Percentiles rank a stretch among this genome's conserved stretches.
Conservation (phyloP, 495 filamentous ascomycete species). For the Neurospora sp. region DNA sequence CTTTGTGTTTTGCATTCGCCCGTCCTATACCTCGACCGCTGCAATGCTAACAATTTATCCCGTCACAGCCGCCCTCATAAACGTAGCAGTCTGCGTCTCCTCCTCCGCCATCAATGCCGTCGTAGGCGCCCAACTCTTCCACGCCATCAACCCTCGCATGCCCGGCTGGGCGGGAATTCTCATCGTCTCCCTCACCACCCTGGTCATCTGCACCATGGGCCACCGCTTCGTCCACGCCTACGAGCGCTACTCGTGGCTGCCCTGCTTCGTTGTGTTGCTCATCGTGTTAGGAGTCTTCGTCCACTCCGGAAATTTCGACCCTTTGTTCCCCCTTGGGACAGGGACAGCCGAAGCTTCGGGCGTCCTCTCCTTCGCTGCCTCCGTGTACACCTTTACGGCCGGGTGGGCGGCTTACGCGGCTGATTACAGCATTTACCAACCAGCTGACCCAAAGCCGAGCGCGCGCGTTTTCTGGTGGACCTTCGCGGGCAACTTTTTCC, state of each 20-base stretch:
- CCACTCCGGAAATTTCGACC: constrained; percentile 61
- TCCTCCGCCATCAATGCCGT: constrained; percentile 72
- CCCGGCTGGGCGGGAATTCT: constrained; percentile 71
- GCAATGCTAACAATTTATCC: too few species aligned
- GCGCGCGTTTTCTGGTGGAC: constrained; percentile 58
- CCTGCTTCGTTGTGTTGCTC: constrained; percentile 66
- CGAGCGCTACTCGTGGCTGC: constrained; percentile 73
- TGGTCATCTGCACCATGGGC: constrained; percentile 63
- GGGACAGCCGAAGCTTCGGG: constrained; percentile 53
- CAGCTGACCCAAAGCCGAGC: constrained; percentile 41
- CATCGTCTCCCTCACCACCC: constrained; percentile 61
- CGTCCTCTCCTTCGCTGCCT: constrained; percentile 63
- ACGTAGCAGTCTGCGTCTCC: constrained; percentile 66
- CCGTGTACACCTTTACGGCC: constrained; percentile 67
- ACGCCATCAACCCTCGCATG: constrained; percentile 61
- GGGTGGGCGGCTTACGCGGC: constrained; percentile 75
- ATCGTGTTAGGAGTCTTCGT: constrained; percentile 66
- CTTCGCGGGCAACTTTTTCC: constrained; percentile 58
- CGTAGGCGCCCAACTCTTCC: constrained; percentile 71
- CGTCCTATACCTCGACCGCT: too few species aligned
- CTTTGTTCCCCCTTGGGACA: constrained; percentile 49
- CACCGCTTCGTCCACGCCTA: constrained; percentile 76
- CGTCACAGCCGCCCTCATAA: constrained; percentile 50
- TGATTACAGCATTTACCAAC: constrained; percentile 81
- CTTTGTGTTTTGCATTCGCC: too few species aligned